Conservation (phyloP, 176 grass and related monocot species). For the Melocanna baccifera region DNA sequence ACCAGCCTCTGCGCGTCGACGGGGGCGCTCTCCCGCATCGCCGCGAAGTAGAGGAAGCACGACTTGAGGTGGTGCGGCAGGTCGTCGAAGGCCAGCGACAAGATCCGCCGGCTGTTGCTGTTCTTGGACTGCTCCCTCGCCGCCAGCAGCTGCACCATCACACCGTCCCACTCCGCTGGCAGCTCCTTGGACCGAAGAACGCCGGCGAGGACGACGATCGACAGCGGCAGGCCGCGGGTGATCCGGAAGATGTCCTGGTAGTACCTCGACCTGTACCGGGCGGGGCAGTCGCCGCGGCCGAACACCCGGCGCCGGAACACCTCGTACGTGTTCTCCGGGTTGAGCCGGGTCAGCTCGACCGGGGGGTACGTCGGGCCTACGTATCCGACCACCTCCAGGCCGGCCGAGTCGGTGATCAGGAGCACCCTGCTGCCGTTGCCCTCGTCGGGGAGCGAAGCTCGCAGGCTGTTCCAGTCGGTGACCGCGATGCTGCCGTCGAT, state of each 20-base stretch:
- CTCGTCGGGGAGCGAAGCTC: slow-evolving; percentile 42
- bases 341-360: slow-evolving; percentile 20
- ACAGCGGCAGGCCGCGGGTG: slow-evolving; percentile 44
- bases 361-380: background rate
- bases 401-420: slow-evolving; percentile 21
- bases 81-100: slow-evolving; percentile 52
- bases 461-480: slow-evolving; percentile 49
- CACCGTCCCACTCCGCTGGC: slow-evolving; percentile 48
- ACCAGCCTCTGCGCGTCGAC: slow-evolving; percentile 39
- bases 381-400: slow-evolving; percentile 17
- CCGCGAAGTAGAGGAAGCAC: slow-evolving; percentile 60
- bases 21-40: slow-evolving; percentile 11
- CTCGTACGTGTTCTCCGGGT: slow-evolving; percentile 45
- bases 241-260: slow-evolving; percentile 49
- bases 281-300: slow-evolving; percentile 42
- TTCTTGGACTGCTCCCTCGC: background rate
- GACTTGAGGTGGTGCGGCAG: slow-evolving; percentile 71
- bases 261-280: slow-evolving; percentile 38
- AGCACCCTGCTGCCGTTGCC: slow-evolving; percentile 48
- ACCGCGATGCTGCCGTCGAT: slow-evolving; percentile 33
- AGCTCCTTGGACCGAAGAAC: slow-evolving; percentile 43
- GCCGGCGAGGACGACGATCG: slow-evolving; percentile 46
- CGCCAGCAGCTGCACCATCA: slow-evolving; percentile 45
- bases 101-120: slow-evolving; percentile 23
- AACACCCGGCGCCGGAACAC: slow-evolving; percentile 51